These are phyloP conservation scores for Ascosphaera aggregata DNA, from an alignment of 2,329 filamentous ascomycete genomes.

Conservation along the genomic window DNA sequence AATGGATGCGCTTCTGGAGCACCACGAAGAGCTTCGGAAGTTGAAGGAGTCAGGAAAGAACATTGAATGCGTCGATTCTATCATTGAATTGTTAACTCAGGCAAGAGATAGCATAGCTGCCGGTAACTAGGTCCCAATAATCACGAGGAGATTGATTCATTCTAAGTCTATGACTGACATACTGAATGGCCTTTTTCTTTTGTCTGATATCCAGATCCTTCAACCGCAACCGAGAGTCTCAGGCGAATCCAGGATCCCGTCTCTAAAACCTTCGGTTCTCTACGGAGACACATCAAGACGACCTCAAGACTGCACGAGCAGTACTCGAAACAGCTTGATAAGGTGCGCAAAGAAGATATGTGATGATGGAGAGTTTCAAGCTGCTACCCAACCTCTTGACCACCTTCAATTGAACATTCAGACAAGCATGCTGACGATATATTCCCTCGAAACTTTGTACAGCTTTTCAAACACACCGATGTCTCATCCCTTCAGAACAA, in stretches of 20 bases:
- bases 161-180: no score
- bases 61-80: slow-evolving; percentile 58
- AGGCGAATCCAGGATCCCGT: slow-evolving; percentile 78
- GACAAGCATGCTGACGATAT: no score
- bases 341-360: slow-evolving; percentile 25
- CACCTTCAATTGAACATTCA: slow-evolving; percentile 1
- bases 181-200: no score
- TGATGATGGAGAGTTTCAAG: not conserved
- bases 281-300: slow-evolving; percentile 62
- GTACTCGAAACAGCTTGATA: slow-evolving; percentile 68
- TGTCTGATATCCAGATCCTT: no score
- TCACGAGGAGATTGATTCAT: slow-evolving; percentile 1
- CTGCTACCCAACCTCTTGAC: not conserved
- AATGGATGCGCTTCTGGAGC: slow-evolving; percentile 46
- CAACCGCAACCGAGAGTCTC: no score
- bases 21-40: slow-evolving; percentile 48
- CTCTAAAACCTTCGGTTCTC: slow-evolving; percentile 54
- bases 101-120: slow-evolving; percentile 51
- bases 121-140: slow-evolving; percentile 25
- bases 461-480: slow-evolving; percentile 45
- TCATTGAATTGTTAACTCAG: slow-evolving; percentile 51
- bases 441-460: slow-evolving; percentile 3
- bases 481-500: slow-evolving; percentile 53
- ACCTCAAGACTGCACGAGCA: slow-evolving; percentile 62
- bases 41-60: slow-evolving; percentile 46